Evolutionary conservation across 768 basidiomycete genomes (phyloP).

Genomic region (Lyophyllum shimeji): DNA sequence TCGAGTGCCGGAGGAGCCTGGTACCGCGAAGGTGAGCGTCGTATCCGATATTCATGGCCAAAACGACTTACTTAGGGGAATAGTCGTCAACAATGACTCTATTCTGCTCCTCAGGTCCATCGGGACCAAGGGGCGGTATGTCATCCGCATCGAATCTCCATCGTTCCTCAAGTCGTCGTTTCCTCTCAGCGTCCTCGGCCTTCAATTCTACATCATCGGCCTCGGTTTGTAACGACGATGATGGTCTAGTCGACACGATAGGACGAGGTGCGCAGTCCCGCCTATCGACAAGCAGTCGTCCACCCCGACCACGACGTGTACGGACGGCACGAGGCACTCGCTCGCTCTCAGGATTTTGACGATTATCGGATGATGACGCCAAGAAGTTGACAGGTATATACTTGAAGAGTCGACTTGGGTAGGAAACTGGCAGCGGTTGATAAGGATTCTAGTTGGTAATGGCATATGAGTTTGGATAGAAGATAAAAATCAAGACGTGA

Average conservation of each 20-base stretch:
- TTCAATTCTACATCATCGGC: constrained; percentile 27
- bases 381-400: constrained; percentile 43
- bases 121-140: constrained; percentile 47
- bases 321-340: constrained; percentile 51
- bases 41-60: neutral
- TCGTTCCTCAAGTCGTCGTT: constrained; percentile 44
- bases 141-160: constrained; percentile 75
- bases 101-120: constrained; percentile 65
- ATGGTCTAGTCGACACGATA: constrained; percentile 19
- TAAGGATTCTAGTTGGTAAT: constrained; percentile 57
- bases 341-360: constrained; percentile 14
- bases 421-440: constrained; percentile 57
- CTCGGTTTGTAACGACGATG: constrained; percentile 24
- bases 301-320: constrained; percentile 78
- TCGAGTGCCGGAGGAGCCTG: constrained; percentile 54
- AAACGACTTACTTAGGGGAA: constrained; percentile 28
- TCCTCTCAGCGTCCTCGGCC: constrained; percentile 30
- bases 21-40: neutral
- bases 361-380: constrained; percentile 26
- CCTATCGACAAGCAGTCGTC: constrained; percentile 75
- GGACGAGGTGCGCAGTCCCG: constrained; percentile 36
- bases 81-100: constrained; percentile 69
- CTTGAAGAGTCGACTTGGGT: constrained; percentile 66
- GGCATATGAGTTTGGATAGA: neutral
- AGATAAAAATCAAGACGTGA: neutral